phyloP scores from a whole-genome alignment of 78 protist species.

The Dictyostelium brefeldianum region DNA sequence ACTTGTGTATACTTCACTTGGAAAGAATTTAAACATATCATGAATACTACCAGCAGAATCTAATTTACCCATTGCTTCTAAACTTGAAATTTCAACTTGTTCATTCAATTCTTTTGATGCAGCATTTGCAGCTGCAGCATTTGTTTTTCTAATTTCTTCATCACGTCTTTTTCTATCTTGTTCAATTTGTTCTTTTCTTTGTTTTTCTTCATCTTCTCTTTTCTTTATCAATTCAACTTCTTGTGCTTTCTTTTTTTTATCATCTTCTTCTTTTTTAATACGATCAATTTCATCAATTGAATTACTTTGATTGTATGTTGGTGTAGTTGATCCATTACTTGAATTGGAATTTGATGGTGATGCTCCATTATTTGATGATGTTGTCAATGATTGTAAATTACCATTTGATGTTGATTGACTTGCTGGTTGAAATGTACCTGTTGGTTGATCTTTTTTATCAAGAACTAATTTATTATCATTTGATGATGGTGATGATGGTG shows the following conservation, averaged over 20 bases:
- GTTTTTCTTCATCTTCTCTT: slow-evolving; percentile 34
- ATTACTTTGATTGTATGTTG: slow-evolving; percentile 17
- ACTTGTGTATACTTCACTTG: slow-evolving; percentile 70
- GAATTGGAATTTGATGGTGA: not conserved
- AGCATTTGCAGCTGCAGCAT: slow-evolving; percentile 10
- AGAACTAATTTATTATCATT: not conserved
- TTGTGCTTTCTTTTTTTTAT: slow-evolving; percentile 21
- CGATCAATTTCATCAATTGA: slow-evolving; percentile 3
- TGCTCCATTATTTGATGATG: slow-evolving; percentile 3
- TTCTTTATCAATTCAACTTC: slow-evolving; percentile 8
- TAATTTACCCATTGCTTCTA: slow-evolving; percentile 68
- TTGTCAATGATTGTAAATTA: not conserved
- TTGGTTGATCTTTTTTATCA: slow-evolving; percentile 38
- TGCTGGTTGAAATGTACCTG: not conserved
- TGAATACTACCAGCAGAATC: not conserved
- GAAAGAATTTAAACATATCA: slow-evolving; percentile 64
- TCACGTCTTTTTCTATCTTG: slow-evolving; percentile 26
- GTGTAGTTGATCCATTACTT: not conserved
- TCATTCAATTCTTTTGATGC: slow-evolving; percentile 71
- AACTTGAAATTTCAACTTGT: slow-evolving; percentile 68
- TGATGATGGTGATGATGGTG: not conserved
- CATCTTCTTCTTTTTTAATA: slow-evolving; percentile 34
- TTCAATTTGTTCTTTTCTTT: slow-evolving; percentile 18
- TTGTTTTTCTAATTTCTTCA: slow-evolving; percentile 39
- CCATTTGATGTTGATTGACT: not conserved